Percentiles rank a stretch among this genome's conserved stretches.
Conservation (phyloP, 2,329 filamentous ascomycete genomes). For the Didymella segeticola region DNA sequence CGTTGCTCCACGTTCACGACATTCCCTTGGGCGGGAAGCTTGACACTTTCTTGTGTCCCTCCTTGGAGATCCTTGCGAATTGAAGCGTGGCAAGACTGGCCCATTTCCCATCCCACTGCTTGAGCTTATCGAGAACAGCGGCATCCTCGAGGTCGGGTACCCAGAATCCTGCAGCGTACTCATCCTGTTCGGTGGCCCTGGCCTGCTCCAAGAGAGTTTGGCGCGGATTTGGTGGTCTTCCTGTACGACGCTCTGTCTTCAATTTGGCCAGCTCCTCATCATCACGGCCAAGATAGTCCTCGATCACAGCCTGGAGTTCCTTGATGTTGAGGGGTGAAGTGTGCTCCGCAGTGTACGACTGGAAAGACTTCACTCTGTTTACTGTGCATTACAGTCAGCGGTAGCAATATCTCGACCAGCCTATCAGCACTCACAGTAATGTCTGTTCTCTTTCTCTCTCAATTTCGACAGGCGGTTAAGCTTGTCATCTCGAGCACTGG, state of each 20-base stretch:
- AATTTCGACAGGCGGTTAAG: constrained; percentile 74
- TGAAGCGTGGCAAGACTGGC: constrained; percentile 75
- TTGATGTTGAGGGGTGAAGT: constrained; percentile 55
- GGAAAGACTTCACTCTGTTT: constrained; percentile 73
- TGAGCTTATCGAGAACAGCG: constrained; percentile 69
- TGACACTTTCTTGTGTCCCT: constrained; percentile 70
- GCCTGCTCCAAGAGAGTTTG: constrained; percentile 80
- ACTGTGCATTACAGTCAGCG: constrained; percentile 55
- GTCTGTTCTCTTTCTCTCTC: constrained; percentile 75
- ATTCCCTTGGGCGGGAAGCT: constrained; percentile 73
- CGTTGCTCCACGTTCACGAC: constrained; percentile 33
- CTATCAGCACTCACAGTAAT: constrained; percentile 64
- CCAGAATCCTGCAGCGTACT: constrained; percentile 86
- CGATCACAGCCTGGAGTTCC: constrained; percentile 61
- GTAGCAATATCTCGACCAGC: no score
- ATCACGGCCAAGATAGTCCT: constrained; percentile 63
- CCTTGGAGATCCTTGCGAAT: constrained; percentile 75
- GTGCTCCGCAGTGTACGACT: constrained; percentile 66
- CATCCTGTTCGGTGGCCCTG: constrained; percentile 73
- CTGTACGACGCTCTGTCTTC: constrained; percentile 75
- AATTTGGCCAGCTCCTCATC: constrained; percentile 72
- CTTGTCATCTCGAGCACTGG: constrained; percentile 81
- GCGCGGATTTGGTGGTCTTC: constrained; percentile 76
- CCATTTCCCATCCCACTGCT: constrained; percentile 85
- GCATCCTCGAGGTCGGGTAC: constrained; percentile 77